phyloP scores from a whole-genome alignment of 768 basidiomycete genomes.

The Termitomyces sp. region DNA sequence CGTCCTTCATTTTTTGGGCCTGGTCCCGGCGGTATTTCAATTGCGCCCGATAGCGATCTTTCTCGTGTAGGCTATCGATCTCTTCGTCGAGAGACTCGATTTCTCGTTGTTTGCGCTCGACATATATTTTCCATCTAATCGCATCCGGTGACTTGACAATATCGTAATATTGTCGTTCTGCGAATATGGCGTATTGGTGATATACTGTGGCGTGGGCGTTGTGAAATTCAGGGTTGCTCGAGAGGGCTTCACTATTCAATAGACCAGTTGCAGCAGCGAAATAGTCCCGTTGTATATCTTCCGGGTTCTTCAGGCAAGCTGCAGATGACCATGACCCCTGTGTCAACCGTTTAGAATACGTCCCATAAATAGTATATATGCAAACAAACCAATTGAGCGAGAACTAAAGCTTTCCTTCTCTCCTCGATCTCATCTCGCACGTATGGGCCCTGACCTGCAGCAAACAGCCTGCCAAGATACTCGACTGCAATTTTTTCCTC shows the following conservation, averaged over 20 bases:
- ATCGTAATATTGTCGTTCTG: slow-evolving; percentile 81
- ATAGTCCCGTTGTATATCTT: slow-evolving; percentile 63
- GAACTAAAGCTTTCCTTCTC: slow-evolving; percentile 37
- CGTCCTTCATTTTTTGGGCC: slow-evolving; percentile 34
- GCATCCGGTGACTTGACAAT: slow-evolving; percentile 69
- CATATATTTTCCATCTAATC: slow-evolving; percentile 65
- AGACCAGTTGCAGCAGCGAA: slow-evolving; percentile 60
- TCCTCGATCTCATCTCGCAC: slow-evolving; percentile 9
- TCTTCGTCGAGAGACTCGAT: slow-evolving; percentile 49
- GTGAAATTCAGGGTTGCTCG: slow-evolving; percentile 15
- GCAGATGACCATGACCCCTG: slow-evolving; percentile 92
- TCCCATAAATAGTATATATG: background rate
- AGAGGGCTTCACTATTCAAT: slow-evolving; percentile 22
- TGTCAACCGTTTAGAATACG: background rate
- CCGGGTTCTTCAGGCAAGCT: slow-evolving; percentile 78
- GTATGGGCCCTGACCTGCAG: slow-evolving; percentile 18
- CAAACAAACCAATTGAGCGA: slow-evolving; percentile 62
- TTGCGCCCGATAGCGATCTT: slow-evolving; percentile 12
- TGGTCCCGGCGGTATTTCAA: slow-evolving; percentile 24
- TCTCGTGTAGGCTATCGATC: slow-evolving; percentile 19
- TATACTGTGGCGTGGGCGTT: slow-evolving; percentile 57
- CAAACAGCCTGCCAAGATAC: slow-evolving; percentile 47
- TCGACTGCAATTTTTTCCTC: slow-evolving; percentile 85
- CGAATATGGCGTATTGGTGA: slow-evolving; percentile 84
- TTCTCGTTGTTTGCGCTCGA: slow-evolving; percentile 70